Conservation (phyloP, 805 yeast genomes). For the Saturnispora mendoncae region DNA sequence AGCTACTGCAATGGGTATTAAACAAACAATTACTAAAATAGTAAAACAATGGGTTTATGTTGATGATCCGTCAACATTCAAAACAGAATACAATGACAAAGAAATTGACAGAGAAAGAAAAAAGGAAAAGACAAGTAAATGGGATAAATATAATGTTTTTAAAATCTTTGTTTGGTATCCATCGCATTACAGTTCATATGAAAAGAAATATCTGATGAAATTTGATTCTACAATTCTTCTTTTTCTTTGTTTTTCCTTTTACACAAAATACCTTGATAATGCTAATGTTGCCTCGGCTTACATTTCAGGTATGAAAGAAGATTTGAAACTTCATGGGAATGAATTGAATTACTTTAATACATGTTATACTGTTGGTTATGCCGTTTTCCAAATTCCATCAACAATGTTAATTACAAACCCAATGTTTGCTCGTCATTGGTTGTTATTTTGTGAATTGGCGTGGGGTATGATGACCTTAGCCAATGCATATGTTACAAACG, state of each 20-base stretch:
- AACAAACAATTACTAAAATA: too few species aligned
- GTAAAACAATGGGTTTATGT: too few species aligned
- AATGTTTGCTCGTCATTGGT: conserved; percentile 38
- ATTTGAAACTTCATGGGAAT: conserved; percentile 16
- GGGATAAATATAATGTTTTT: conserved; percentile 9
- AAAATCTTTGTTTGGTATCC: conserved; percentile 15
- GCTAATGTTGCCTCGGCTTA: conserved; percentile 50
- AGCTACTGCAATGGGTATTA: too few species aligned
- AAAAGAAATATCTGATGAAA: conserved; percentile 12
- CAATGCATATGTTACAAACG: conserved; percentile 33
- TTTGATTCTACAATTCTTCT: conserved; percentile 13
- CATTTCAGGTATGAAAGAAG: conserved; percentile 58
- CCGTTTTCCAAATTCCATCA: conserved; percentile 53
- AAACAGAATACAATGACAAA: conserved; percentile 12
- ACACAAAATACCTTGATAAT: conserved; percentile 52
- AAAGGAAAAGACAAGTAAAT: conserved; percentile 3
- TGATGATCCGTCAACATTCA: conserved; percentile 13
- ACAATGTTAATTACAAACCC: conserved; percentile 41
- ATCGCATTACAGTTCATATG: conserved; percentile 16
- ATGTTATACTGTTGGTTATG: conserved; percentile 37
- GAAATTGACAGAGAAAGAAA: conserved; percentile 14
- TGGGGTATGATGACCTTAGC: conserved; percentile 28
- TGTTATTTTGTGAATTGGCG: conserved; percentile 46
- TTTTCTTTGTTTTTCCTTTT: conserved; percentile 30
- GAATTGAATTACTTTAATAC: conserved; percentile 21